Percentiles rank a stretch among this genome's conserved stretches.
These are phyloP conservation scores for Podospora sp. DNA, from an alignment of 495 filamentous ascomycete genomes.

Conservation along the genomic window DNA sequence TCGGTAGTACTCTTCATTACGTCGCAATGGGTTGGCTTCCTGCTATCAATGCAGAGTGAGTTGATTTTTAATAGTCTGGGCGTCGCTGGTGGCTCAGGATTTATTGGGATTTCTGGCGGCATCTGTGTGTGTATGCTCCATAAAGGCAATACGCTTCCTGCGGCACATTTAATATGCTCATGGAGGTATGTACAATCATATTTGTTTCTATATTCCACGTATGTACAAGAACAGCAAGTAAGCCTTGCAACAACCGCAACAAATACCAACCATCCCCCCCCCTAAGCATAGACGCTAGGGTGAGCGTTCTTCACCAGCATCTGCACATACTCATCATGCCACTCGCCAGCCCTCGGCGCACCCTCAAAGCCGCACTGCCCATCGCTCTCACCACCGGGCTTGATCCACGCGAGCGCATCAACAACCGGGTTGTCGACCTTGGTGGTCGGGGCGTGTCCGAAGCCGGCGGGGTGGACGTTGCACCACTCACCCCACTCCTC, in stretches of 20 bases:
- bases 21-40: neutral
- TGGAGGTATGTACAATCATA: too few relatives aligned
- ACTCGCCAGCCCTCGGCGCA: conserved; percentile 68
- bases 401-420: conserved; percentile 79
- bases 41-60: neutral
- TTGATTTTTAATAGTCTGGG: too few relatives aligned
- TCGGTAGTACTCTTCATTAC: neutral
- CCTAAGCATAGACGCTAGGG: conserved; percentile 1
- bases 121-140: too few relatives aligned
- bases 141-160: too few relatives aligned
- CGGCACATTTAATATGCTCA: too few relatives aligned
- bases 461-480: conserved; percentile 68
- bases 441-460: conserved; percentile 64
- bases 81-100: too few relatives aligned
- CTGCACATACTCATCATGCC: conserved; percentile 75
- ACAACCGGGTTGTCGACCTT: conserved; percentile 61
- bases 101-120: too few relatives aligned
- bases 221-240: neutral
- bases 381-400: conserved; percentile 77
- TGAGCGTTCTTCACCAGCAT: conserved; percentile 58
- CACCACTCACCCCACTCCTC: conserved; percentile 74
- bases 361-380: conserved; percentile 64
- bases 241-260: neutral
- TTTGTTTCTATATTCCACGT: neutral
- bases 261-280: neutral